These are phyloP conservation scores for Dictyostelium citrinum DNA, from an alignment of 78 protist species.

Conservation along the genomic window DNA sequence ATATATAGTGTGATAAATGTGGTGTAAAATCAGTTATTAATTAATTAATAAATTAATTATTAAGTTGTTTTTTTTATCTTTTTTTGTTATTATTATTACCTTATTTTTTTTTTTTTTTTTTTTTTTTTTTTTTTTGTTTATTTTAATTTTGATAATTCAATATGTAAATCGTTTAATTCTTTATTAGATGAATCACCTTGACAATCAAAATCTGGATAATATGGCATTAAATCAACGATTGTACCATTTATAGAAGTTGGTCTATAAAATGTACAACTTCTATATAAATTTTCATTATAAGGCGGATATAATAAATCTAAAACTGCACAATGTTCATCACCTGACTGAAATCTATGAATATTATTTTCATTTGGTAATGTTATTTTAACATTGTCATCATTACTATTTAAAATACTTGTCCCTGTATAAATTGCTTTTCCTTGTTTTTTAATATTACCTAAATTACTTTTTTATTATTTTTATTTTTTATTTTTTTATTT, in stretches of 20 bases:
- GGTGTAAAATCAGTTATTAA: background rate
- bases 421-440: slow-evolving; percentile 9
- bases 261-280: slow-evolving; percentile 51
- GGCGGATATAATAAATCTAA: slow-evolving; percentile 65
- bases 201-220: background rate
- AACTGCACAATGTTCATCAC: slow-evolving; percentile 19
- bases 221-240: slow-evolving; percentile 15
- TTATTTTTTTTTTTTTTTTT: background rate
- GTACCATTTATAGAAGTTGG: background rate
- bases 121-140: background rate
- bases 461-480: background rate
- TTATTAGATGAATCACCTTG: background rate
- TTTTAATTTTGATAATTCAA: background rate
- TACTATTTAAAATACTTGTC: background rate
- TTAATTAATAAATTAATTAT: too few relatives aligned
- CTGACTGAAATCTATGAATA: slow-evolving; percentile 19
- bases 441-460: background rate
- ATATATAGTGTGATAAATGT: background rate
- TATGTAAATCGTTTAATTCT: background rate
- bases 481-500: background rate
- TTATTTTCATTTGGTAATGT: background rate
- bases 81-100: background rate
- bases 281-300: background rate
- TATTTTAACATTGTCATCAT: background rate
- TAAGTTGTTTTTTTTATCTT: background rate